Evolutionary conservation across 352 stramenopile genomes (phyloP).

Genomic region (Thraustochytrium sp.): DNA sequence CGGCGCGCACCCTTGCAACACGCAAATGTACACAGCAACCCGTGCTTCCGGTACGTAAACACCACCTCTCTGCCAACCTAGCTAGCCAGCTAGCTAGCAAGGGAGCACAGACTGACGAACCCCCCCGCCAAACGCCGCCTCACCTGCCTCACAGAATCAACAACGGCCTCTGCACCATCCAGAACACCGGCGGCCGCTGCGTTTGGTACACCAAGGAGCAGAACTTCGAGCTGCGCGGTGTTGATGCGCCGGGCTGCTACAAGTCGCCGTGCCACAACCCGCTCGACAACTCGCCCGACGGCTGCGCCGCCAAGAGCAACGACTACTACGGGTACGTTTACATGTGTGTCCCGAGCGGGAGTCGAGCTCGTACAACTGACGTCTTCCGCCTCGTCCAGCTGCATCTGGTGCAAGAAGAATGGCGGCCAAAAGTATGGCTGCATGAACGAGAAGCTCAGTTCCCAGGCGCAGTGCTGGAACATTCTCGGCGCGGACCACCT

Average conservation of each 20-base stretch:
- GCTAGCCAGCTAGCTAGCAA: not conserved
- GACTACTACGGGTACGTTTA: conserved; percentile 22
- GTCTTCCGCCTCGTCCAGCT: not conserved
- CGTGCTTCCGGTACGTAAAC: not conserved
- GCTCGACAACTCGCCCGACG: not conserved
- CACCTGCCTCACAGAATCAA: not conserved
- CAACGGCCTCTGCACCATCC: conserved; percentile 18
- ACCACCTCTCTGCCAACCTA: not conserved
- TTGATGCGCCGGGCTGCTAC: conserved; percentile 22
- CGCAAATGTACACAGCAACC: not conserved
- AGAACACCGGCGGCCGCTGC: conserved; percentile 29
- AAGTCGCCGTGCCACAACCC: conserved; percentile 15
- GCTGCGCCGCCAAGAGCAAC: conserved; percentile 1
- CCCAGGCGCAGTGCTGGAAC: conserved; percentile 24
- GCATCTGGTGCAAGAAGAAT: conserved; percentile 2
- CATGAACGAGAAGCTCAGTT: conserved; percentile 1
- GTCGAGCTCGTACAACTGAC: too few relatives aligned
- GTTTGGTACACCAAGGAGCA: conserved; percentile 28
- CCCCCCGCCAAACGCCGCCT: too few relatives aligned
- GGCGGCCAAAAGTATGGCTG: not conserved
- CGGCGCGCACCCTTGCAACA: not conserved
- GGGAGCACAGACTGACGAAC: not conserved
- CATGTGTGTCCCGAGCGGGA: too few relatives aligned
- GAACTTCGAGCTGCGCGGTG: not conserved
- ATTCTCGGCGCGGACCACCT: not conserved